Base-by-base conservation (phyloP, 208 protist genomes). In the Herpetomonas samuelpessoai region DNA sequence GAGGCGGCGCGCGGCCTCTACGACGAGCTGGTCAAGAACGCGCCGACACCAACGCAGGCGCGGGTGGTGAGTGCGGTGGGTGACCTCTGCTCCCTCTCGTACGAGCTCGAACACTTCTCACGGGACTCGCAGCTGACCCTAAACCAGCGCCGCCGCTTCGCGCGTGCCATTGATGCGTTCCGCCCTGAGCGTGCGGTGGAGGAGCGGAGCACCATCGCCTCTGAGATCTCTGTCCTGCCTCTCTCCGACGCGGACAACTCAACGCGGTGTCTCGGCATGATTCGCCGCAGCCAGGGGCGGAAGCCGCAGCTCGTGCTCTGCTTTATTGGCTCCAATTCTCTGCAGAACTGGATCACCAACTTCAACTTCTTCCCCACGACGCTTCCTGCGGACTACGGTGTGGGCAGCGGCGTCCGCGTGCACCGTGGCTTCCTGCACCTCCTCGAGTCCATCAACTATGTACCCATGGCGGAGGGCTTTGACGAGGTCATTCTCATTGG, bases 221-320 rank as follows among this genome's bases (percentile, higher is more conserved):
- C 75, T 18, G 76, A 88, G 62, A 83, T 83, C 45, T 55, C 46
- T 1, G 68, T 83, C n/a, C 62, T 88, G 31, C 81, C 75, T n/a
- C 57, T 88, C 38, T 65, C 69, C 1, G 75, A 88, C 66, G 57
- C 69, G 26, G 71, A 81, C 55, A 57, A 71, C 51, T 81, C 71
- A 19, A 83, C 81, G 28, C 81, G 81, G 14, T 88, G 75, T 57
- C 67, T 88, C 38, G 69, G 71, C 47, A 19, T 88, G 49, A 80
- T 74, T 18, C 65, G 81, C 0, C 68, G 62, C 28, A 83, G 76
- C 47, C 76, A 60, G 0, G 76, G 75, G 27, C 70, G 76, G 35
- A 73, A 72, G 47, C 74, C 75, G 54, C 81, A 88, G 57, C 71
- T 88, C n/a, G 78, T 88, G 35, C 62, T 88, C 24, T 75, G 67